Evolutionary conservation across 768 basidiomycete genomes (phyloP).

Genomic region (Lentinula detonsa): DNA sequence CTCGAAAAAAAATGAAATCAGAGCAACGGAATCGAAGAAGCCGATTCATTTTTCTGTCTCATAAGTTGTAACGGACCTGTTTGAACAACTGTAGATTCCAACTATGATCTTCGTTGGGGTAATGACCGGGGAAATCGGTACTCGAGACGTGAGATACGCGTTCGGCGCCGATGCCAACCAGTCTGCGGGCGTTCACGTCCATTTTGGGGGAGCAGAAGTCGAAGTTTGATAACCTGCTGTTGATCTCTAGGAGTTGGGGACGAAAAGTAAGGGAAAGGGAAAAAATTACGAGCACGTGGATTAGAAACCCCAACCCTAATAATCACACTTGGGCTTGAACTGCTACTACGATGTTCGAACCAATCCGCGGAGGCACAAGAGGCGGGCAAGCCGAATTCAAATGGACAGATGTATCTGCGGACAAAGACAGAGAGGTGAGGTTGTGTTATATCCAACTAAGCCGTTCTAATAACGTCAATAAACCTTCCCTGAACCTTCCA

Average conservation of each 20-base stretch:
- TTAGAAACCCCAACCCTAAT: not conserved
- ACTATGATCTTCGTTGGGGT: conserved; percentile 76
- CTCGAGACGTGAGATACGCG: conserved; percentile 76
- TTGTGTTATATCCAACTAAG: not conserved
- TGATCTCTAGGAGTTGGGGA: not conserved
- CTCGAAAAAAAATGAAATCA: no score
- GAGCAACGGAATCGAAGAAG: not conserved
- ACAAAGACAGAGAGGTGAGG: conserved; percentile 86
- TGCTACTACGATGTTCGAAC: conserved; percentile 61
- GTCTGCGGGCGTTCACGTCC: conserved; percentile 31
- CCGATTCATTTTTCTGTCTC: no score
- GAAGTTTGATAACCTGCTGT: not conserved
- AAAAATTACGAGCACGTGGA: not conserved
- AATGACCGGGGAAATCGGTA: conserved; percentile 88
- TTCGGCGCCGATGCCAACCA: conserved; percentile 68
- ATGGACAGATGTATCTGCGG: conserved; percentile 85
- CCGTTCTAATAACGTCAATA: no score
- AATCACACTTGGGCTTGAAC: not conserved
- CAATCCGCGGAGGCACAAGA: conserved; percentile 81
- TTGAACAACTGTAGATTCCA: conserved; percentile 78
- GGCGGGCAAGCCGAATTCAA: conserved; percentile 92
- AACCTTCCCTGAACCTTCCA: no score
- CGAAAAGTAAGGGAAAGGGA: not conserved
- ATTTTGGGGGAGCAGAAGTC: not conserved
- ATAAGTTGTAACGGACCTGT: conserved; percentile 41